Conservation (phyloP, 768 basidiomycete species). For the Coprinellus aureogranulatus region DNA sequence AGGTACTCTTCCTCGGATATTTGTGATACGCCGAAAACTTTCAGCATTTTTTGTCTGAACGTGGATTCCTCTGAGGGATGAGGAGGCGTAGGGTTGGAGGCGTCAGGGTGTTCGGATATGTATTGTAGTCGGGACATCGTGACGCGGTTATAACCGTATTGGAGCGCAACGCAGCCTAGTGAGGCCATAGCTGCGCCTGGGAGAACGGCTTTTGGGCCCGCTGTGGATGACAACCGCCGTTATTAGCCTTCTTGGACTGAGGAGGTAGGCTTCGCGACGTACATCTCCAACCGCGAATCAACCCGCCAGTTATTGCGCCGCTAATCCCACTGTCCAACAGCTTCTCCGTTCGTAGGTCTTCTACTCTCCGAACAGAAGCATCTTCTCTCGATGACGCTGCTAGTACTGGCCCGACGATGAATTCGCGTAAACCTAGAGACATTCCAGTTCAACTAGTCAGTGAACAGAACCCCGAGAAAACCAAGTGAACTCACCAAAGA, state of each 20-base stretch:
- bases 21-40: slow-evolving; percentile 47
- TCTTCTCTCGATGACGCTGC: slow-evolving; percentile 43
- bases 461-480: neutral
- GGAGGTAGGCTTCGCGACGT: no score
- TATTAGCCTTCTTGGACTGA: no score
- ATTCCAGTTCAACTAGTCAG: slow-evolving; percentile 2
- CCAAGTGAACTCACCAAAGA: slow-evolving; percentile 62
- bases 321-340: slow-evolving; percentile 73
- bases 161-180: slow-evolving; percentile 57
- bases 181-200: slow-evolving; percentile 63
- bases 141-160: slow-evolving; percentile 71
- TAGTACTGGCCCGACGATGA: slow-evolving; percentile 64
- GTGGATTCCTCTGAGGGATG: slow-evolving; percentile 17
- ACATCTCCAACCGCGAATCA: slow-evolving; percentile 59
- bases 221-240: no score
- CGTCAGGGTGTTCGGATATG: slow-evolving; percentile 36
- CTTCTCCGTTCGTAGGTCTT: slow-evolving; percentile 48
- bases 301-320: slow-evolving; percentile 65
- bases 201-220: slow-evolving; percentile 54
- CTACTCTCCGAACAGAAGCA: slow-evolving; percentile 12
- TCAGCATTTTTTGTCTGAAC: slow-evolving; percentile 40
- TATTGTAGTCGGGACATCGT: slow-evolving; percentile 58
- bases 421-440: slow-evolving; percentile 68
- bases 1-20: slow-evolving; percentile 77
- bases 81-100: slow-evolving; percentile 15